Base-by-base conservation (phyloP, 768 basidiomycete species). In the Nidula microcarpa region DNA sequence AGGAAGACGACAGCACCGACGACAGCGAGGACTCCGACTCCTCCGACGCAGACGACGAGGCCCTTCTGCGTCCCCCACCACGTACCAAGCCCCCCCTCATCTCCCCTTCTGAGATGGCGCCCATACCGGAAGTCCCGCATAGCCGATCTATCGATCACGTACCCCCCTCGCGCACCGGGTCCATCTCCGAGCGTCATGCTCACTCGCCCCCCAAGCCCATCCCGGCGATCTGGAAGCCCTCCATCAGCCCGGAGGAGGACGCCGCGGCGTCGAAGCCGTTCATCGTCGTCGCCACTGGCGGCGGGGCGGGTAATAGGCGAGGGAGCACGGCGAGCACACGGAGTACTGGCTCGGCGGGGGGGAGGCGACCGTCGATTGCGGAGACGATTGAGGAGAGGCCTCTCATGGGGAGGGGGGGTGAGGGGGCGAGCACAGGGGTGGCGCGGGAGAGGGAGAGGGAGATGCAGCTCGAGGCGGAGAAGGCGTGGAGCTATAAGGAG, bases 181-280 rank as follows among this genome's bases (percentile, higher is more conserved):
- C 70, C 10, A 67, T 70, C 53, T 60, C 68, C n/a, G 71, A 73
- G 32, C 66, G 70, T 37, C 63, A 70, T 59, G 60, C 71, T 13
- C 63, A 64, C 48, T 59, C 69, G 53, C 61, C 74, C 53, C 61
- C 73, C 10, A 64, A 65, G 35, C 58, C 65, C 43, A 63, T 66
- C 1, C 78, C 74, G 10, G 77, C 80, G 53, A 63, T 81, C 33
- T 82, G 81, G 81, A 77, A 72, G 36, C 79, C 81, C 2, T 62
- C 73, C 0, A 70, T 75, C 16, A 69, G 75, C 0, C 71, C 75
- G 10, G 73, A 76, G 53, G 75, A 81, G 49, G 79, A 78, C 36
- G 65, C 65, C 0, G 60, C 71, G 11, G 61, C 69, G 41, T 72
- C 74, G 2, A 76, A 73, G 50, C 68, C 77, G 3, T 72, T 71